A percentile compares a stretch with the other conserved stretches of the same genome.
Evolutionary conservation across 2,329 filamentous ascomycete species (phyloP).

Genomic region (Alternaria sp.): DNA sequence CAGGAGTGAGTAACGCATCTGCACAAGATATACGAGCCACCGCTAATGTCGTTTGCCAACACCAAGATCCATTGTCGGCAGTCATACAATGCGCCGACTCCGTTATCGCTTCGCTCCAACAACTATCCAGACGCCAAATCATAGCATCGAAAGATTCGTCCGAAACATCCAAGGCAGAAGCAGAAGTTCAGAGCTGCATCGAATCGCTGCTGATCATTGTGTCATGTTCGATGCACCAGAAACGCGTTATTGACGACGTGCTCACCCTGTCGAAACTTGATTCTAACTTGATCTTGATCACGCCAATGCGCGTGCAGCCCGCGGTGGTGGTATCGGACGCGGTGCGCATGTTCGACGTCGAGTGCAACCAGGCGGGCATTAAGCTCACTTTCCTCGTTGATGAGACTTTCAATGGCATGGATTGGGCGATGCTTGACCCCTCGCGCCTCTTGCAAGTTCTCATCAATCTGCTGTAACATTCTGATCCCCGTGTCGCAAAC

Average conservation of each 20-base stretch:
- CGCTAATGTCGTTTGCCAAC: not conserved
- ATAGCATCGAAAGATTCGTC: not conserved
- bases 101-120: constrained; percentile 43
- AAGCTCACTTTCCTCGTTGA: constrained; percentile 48
- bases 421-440: constrained; percentile 39
- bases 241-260: constrained; percentile 51
- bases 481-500: constrained; percentile 21
- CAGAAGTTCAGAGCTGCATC: constrained; percentile 30
- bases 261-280: constrained; percentile 45
- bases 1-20: constrained; percentile 10
- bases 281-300: constrained; percentile 35
- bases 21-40: not conserved
- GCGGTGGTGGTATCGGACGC: constrained; percentile 30
- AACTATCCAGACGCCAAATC: constrained; percentile 11
- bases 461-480: constrained; percentile 35
- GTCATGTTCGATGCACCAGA: constrained; percentile 50
- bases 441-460: constrained; percentile 36
- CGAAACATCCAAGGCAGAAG: constrained; percentile 13
- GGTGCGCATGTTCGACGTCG: constrained; percentile 38
- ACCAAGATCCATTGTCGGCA: constrained; percentile 36
- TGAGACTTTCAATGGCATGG: constrained; percentile 48
- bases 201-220: constrained; percentile 44
- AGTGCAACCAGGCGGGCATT: constrained; percentile 43
- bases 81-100: constrained; percentile 53
- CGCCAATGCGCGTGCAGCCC: constrained; percentile 31